These are phyloP conservation scores for Porcisia deanei DNA, from an alignment of 208 protist genomes.

Conservation along the genomic window DNA sequence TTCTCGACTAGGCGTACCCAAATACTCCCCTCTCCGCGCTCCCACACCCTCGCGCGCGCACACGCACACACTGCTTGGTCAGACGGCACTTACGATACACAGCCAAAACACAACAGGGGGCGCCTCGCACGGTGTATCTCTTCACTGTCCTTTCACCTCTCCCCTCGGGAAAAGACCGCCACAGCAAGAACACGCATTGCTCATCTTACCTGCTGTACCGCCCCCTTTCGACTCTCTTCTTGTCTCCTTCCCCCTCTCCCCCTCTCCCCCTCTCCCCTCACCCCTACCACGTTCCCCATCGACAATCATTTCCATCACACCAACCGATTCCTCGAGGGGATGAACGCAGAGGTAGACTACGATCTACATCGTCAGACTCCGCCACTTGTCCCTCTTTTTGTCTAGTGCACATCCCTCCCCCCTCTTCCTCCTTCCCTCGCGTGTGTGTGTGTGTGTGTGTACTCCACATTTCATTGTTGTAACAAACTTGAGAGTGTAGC, in stretches of 20 bases:
- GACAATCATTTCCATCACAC: not conserved
- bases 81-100: too few relatives aligned
- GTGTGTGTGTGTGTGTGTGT: not conserved
- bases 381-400: not conserved
- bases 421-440: too few relatives aligned
- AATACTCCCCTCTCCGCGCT: too few relatives aligned
- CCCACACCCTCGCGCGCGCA: too few relatives aligned
- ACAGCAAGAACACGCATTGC: not conserved
- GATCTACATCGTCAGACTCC: not conserved
- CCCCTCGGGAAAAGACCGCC: not conserved
- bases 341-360: not conserved
- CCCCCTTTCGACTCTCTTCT: not conserved
- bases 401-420: not conserved
- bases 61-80: not conserved
- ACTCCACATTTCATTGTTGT: not conserved
- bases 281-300: not conserved
- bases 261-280: not conserved
- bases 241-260: not conserved
- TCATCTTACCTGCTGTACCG: not conserved
- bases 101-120: not conserved
- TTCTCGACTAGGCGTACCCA: not conserved
- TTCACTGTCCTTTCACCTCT: slow-evolving; percentile 2
- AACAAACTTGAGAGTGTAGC: not conserved
- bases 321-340: not conserved
- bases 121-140: slow-evolving; percentile 1